A percentile compares a stretch with the other conserved stretches of the same genome.
These are phyloP conservation scores for Coemansia sp. DNA, from an alignment of 192 early-diverging fungal genomes.

Conservation along the genomic window DNA sequence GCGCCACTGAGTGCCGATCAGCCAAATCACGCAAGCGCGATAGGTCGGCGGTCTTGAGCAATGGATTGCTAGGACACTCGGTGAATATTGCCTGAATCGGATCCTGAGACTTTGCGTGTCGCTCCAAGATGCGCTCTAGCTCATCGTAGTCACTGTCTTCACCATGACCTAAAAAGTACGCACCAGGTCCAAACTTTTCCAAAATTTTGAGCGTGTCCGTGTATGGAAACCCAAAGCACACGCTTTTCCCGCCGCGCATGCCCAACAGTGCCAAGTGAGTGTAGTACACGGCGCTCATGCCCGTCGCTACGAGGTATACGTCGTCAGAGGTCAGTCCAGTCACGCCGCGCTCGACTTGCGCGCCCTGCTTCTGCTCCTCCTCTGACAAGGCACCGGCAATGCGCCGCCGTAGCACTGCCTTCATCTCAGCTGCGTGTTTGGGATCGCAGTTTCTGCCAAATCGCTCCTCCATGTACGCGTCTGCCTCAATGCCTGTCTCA, in stretches of 20 bases:
- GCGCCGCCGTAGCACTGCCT: constrained; percentile 70
- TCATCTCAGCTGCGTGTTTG: constrained; percentile 70
- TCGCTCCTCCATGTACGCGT: constrained; percentile 84
- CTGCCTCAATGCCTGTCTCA: constrained; percentile 33
- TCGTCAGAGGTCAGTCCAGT: constrained; percentile 69
- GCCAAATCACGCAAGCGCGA: constrained; percentile 73
- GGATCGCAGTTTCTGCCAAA: constrained; percentile 89
- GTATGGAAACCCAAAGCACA: constrained; percentile 97
- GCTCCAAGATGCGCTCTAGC: constrained; percentile 65
- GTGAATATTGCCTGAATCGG: constrained; percentile 81
- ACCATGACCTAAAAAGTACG: constrained; percentile 85
- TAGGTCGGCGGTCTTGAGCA: constrained; percentile 83
- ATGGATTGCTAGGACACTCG: constrained; percentile 94
- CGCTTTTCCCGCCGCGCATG: constrained; percentile 61
- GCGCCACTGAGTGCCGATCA: constrained; percentile 70
- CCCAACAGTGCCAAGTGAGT: constrained; percentile 71
- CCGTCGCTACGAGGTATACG: constrained; percentile 85
- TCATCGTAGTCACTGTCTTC: constrained; percentile 72
- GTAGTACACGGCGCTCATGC: constrained; percentile 94
- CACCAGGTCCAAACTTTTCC: constrained; percentile 91
- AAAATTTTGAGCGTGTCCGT: constrained; percentile 96
- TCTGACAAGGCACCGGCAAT: constrained; percentile 76
- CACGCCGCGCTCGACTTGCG: constrained; percentile 55
- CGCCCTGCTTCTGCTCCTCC: constrained; percentile 47
- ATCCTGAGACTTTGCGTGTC: constrained; percentile 49